These are phyloP conservation scores for Iris pallida DNA, from an alignment of 116 monocot genomes.

Conservation along the genomic window DNA sequence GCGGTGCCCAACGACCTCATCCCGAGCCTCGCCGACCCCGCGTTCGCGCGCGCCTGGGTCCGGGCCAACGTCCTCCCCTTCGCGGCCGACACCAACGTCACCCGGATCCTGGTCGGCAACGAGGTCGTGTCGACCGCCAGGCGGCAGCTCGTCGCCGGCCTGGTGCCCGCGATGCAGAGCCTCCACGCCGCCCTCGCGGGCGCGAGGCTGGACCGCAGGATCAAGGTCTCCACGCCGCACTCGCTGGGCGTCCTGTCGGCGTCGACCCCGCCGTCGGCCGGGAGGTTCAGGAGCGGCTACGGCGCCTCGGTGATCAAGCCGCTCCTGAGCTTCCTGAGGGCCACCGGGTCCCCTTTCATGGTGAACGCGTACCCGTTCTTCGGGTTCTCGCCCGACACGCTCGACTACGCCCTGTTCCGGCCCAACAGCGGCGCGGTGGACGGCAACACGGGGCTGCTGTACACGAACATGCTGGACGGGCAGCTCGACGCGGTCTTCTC, in stretches of 20 bases:
- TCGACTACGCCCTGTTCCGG: conserved; percentile 46
- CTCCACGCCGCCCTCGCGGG: conserved; percentile 38
- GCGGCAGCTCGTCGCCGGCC: conserved; percentile 22
- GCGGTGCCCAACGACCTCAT: conserved; percentile 35
- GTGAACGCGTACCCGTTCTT: conserved; percentile 63
- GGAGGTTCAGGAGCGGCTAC: conserved; percentile 29
- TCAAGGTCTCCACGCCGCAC: conserved; percentile 49
- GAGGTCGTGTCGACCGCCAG: conserved; percentile 35
- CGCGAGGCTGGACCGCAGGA: conserved; percentile 10
- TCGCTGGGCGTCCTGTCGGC: conserved; percentile 47
- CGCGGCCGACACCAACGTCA: conserved; percentile 33
- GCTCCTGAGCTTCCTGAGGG: conserved; percentile 38
- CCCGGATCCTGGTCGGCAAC: conserved; percentile 52
- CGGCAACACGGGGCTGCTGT: conserved; percentile 26
- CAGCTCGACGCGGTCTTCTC: conserved; percentile 65
- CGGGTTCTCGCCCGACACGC: conserved; percentile 28
- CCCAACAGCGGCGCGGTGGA: conserved; percentile 31
- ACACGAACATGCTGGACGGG: conserved; percentile 66
- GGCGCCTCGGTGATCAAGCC: conserved; percentile 32
- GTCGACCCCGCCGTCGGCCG: conserved; percentile 47
- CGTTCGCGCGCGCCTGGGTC: conserved; percentile 39
- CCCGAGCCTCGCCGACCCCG: conserved; percentile 26
- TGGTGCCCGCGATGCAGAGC: conserved; percentile 55
- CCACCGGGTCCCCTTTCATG: conserved; percentile 40
- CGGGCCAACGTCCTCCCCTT: conserved; percentile 25